These are phyloP conservation scores for Starmerella roubikii DNA, from an alignment of 805 yeast genomes.

Conservation along the genomic window DNA sequence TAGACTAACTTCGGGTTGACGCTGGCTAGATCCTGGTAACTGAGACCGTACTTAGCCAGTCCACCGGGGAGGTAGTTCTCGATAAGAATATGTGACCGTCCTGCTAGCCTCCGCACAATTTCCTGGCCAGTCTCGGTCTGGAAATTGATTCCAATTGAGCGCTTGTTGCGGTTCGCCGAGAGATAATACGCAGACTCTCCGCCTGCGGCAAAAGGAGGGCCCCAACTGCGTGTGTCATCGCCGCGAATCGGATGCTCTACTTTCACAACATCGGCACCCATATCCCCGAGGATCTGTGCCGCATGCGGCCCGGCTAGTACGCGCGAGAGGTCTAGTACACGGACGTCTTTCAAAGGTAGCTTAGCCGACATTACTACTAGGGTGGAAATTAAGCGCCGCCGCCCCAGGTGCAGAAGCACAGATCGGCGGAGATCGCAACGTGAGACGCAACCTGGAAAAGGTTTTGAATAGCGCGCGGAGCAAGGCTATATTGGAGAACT, in stretches of 20 bases:
- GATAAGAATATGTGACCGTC: conserved; percentile 27
- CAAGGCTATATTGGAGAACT: too few species aligned
- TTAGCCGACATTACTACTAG: background rate
- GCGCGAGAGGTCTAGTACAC: conserved; percentile 29
- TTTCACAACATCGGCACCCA: conserved; percentile 33
- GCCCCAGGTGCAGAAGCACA: too few species aligned
- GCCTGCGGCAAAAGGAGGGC: conserved; percentile 31
- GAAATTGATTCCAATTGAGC: conserved; percentile 29
- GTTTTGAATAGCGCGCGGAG: too few species aligned
- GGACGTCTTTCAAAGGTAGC: conserved; percentile 26
- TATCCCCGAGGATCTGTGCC: conserved; percentile 30
- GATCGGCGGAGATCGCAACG: too few species aligned
- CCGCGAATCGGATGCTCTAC: conserved; percentile 32
- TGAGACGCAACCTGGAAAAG: too few species aligned
- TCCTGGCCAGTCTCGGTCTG: conserved; percentile 25
- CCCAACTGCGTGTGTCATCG: conserved; percentile 34
- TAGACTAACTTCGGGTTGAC: conserved; percentile 26
- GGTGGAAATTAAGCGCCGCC: too few species aligned
- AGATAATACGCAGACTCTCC: conserved; percentile 31
- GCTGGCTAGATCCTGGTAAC: conserved; percentile 22
- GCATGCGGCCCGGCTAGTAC: conserved; percentile 34
- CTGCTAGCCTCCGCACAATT: conserved; percentile 23
- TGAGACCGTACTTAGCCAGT: conserved; percentile 27
- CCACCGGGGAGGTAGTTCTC: conserved; percentile 32
- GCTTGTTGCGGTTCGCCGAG: conserved; percentile 29